A percentile compares a stretch with the other conserved stretches of the same genome.
Conservation (phyloP, 805 yeast species). For the Blastobotrys chiropterorum region DNA sequence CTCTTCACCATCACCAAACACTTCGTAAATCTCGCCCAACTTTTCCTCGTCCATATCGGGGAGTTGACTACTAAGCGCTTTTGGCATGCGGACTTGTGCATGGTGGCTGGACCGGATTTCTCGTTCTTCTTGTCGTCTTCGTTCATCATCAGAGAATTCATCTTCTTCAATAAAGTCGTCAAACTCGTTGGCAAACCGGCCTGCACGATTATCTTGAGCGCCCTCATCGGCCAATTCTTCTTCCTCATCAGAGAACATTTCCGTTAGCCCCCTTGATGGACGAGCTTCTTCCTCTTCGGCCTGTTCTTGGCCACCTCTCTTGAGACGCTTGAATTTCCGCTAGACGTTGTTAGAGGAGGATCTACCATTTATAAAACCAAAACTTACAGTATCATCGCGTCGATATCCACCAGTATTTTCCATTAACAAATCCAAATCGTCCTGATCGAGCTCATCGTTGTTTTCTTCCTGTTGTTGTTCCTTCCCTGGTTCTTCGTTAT, state of each 20-base stretch:
- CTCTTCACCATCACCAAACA: constrained; percentile 95
- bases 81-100: constrained; percentile 10
- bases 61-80: constrained; percentile 26
- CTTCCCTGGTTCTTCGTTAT: constrained; percentile 15
- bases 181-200: constrained; percentile 61
- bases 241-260: constrained; percentile 60
- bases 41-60: constrained; percentile 76
- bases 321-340: constrained; percentile 71
- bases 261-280: constrained; percentile 42
- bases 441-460: constrained; percentile 81
- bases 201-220: constrained; percentile 27
- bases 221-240: constrained; percentile 34
- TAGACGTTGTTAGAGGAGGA: constrained; percentile 4
- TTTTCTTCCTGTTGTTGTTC: constrained; percentile 7
- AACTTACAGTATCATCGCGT: constrained; percentile 30
- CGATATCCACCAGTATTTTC: constrained; percentile 67
- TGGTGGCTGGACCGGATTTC: constrained; percentile 34
- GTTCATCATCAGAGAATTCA: constrained; percentile 86
- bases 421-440: constrained; percentile 84
- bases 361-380: neutral
- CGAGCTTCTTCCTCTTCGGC: constrained; percentile 13
- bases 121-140: constrained; percentile 47
- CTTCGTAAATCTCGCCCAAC: constrained; percentile 86
- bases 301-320: constrained; percentile 47
- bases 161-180: constrained; percentile 98